phyloP scores from a whole-genome alignment of 768 basidiomycete genomes.

The Russula brevipes region DNA sequence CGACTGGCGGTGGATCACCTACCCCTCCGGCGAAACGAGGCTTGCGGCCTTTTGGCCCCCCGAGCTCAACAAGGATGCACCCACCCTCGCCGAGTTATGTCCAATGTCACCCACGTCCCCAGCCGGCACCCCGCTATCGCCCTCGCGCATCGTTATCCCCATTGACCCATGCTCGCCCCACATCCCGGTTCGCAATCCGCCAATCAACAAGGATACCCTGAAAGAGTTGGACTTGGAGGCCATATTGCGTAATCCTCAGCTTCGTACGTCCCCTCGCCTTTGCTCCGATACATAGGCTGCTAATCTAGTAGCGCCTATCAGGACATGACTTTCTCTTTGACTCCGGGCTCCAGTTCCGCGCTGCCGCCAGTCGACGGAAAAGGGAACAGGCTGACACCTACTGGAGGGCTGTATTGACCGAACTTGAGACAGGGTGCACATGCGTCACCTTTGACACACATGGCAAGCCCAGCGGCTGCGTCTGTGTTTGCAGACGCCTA shows the following conservation, averaged over 20 bases:
- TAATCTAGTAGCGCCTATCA: conserved; percentile 31
- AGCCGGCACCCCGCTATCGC: conserved; percentile 23
- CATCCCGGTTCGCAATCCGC: conserved; percentile 64
- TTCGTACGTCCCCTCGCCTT: conserved; percentile 55
- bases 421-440: conserved; percentile 77
- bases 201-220: conserved; percentile 78
- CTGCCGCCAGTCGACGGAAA: conserved; percentile 69
- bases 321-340: conserved; percentile 91
- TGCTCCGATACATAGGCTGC: background rate
- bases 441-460: conserved; percentile 69
- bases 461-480: conserved; percentile 44
- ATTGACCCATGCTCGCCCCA: conserved; percentile 45
- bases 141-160: conserved; percentile 32
- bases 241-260: conserved; percentile 84
- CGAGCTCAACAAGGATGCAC: conserved; percentile 26
- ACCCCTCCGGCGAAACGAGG: conserved; percentile 25
- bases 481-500: conserved; percentile 43
- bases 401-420: conserved; percentile 75
- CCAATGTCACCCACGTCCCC: conserved; percentile 26
- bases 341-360: conserved; percentile 74
- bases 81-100: conserved; percentile 17
- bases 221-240: conserved; percentile 80
- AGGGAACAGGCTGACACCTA: conserved; percentile 70
- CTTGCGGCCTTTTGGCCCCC: conserved; percentile 26
- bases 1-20: conserved; percentile 25